Base-by-base conservation (phyloP, 1,284 basidiomycete species). In the Mycena citricolor region DNA sequence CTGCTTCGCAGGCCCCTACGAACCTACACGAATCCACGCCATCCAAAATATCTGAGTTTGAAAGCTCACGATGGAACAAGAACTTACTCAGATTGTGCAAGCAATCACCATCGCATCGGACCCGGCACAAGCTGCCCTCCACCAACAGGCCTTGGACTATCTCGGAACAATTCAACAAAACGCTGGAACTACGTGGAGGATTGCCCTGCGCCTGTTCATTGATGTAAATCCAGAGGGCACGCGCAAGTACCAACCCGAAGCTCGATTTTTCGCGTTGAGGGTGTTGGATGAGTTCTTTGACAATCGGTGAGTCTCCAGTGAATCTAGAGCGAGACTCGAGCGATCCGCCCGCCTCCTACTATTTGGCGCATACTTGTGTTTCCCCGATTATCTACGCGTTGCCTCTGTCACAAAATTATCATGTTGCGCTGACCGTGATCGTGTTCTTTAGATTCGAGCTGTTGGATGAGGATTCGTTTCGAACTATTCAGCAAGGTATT, bases 261-360 rank as follows among this genome's bases (percentile, higher is more conserved):
- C 79, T 30, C 77, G 92, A 44, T 88, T 94, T 69, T 94, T 89
- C 64, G 89, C 86, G 19, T 70, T 95, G 54, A 81, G 90, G 49
- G 80, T 95, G 44, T 66, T 95, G 46, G 89, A 92, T 52, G 89
- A 92, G 43, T 91, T 90, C 60, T 73, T 94, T 49, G 88, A 90
- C 57, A 85, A 84, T 64, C 77, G 83, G 90, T 90, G 63, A 71
- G 87, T 70, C 20, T 10, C 7, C 20, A 22, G 21, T 13, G 13
- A 33, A 4, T 34, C n/a, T 12, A 12, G n/a, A n/a, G 20, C 14
- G 26, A n/a, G n/a, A n/a, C n/a, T n/a, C n/a, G n/a, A n/a, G n/a
- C n/a, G n/a, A n/a, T n/a, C n/a, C n/a, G n/a, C n/a, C n/a, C n/a
- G n/a, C n/a, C n/a, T n/a, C n/a, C n/a, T n/a, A n/a, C n/a, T n/a